Percentiles rank a stretch among this genome's conserved stretches.
Conservation (phyloP, 768 basidiomycete genomes). For the Chlorophyllum brunneum region DNA sequence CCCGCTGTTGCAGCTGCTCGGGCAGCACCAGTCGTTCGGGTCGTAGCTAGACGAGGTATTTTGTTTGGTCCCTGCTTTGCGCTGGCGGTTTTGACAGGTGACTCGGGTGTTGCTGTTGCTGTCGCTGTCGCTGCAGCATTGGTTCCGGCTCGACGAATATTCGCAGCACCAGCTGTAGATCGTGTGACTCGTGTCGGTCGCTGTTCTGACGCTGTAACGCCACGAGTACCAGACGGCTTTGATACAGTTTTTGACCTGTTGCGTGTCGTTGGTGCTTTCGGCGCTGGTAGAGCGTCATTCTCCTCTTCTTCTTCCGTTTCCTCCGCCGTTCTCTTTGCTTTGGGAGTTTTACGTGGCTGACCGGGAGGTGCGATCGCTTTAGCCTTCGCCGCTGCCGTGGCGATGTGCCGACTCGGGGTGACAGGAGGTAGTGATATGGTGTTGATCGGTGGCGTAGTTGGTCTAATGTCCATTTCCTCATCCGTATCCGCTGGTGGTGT, state of each 20-base stretch:
- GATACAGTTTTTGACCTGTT: constrained; percentile 31
- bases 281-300: constrained; percentile 61
- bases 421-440: constrained; percentile 57
- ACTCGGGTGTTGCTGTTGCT: constrained; percentile 24
- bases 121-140: constrained; percentile 17
- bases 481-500: constrained; percentile 80
- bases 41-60: constrained; percentile 61
- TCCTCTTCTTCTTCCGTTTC: constrained; percentile 60
- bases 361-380: constrained; percentile 72
- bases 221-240: constrained; percentile 34
- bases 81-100: constrained; percentile 37
- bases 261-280: constrained; percentile 43
- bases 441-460: constrained; percentile 36
- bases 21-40: constrained; percentile 43
- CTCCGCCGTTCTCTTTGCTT: constrained; percentile 67
- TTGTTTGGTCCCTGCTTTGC: constrained; percentile 54
- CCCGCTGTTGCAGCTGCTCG: constrained; percentile 22
- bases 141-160: constrained; percentile 51
- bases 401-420: constrained; percentile 76
- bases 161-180: constrained; percentile 55
- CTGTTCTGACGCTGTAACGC: constrained; percentile 61
- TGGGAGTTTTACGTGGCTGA: constrained; percentile 86
- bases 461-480: constrained; percentile 49
- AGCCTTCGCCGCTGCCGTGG: constrained; percentile 65
- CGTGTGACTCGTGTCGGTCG: constrained; percentile 72